Base-by-base conservation (phyloP, 129 eudicot species). In the Chrysanthemum seticuspe region DNA sequence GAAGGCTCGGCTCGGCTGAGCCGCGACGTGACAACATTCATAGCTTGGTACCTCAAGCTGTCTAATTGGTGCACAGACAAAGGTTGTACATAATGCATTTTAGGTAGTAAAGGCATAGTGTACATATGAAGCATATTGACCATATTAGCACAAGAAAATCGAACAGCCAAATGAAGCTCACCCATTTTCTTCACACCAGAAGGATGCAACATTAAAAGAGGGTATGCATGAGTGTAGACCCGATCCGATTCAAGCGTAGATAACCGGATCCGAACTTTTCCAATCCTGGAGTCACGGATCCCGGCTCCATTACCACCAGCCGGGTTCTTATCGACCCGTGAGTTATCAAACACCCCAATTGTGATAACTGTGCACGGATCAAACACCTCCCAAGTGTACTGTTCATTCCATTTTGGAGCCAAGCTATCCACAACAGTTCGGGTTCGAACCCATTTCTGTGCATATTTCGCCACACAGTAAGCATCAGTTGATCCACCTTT, bases 101-200 rank as follows among this genome's bases (percentile, higher is more conserved):
- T 90, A 3, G 98, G 98, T 2, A 94, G 86, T 21, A 90, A 74
- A 15, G 98, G 98, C 91, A 81, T 79, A 13, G 97, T 70, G 83
- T 94, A 94, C 86, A 82, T 87, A 21, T 90, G 91, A 21, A 94
- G 87, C 84, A 94, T 80, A 18, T 94, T 94, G 4, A 85, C 52
- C 92, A 90, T 81, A 13, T 90, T 90, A n/a, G 97, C 91, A 81
- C 97, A 90, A 31, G 97, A 78, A 58, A 90, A 88, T 47, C 98
- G 73, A 57, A 94, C 97, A 27, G 98, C 98, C 85, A 94, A 73
- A 69, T 94, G 98, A 73, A 94, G 93, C 86, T 94, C 98, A 12
- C 98, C 98, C 97, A 84, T 94, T 79, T 94, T 94, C 87, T 90
- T 90, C 72, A 94, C 92, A 14, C 98, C 98, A 2, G 98, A 89